These are phyloP conservation scores for Pinus albicaulis DNA, from an alignment of 75 land plant species.

Conservation along the genomic window DNA sequence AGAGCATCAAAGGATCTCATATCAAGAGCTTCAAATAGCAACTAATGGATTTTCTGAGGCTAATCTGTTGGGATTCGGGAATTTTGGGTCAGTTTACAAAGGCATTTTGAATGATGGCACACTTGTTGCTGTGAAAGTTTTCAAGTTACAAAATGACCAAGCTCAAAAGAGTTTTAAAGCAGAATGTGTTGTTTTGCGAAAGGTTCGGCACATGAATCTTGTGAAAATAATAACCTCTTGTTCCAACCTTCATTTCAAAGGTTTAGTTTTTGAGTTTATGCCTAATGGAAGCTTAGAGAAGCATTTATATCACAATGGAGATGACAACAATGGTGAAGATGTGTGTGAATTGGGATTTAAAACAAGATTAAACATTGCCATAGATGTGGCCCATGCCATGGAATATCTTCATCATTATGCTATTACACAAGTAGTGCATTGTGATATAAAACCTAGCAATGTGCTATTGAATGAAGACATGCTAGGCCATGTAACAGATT, in stretches of 20 bases:
- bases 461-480: constrained; percentile 16
- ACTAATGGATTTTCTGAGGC: constrained; percentile 35
- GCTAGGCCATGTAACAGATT: constrained; percentile 22
- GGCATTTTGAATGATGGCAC: constrained; percentile 29
- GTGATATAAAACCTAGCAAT: constrained; percentile 29
- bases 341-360: neutral
- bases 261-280: constrained; percentile 49
- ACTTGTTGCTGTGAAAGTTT: constrained; percentile 43
- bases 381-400: constrained; percentile 17
- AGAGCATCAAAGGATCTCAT: neutral
- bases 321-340: neutral
- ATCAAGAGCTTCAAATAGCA: constrained; percentile 3
- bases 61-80: constrained; percentile 35
- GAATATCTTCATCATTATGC: constrained; percentile 15
- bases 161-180: constrained; percentile 36
- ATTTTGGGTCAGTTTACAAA: constrained; percentile 37
- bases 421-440: constrained; percentile 10
- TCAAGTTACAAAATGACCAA: constrained; percentile 18
- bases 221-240: constrained; percentile 41
- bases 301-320: neutral
- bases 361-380: constrained; percentile 8
- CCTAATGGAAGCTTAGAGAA: constrained; percentile 41
- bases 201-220: constrained; percentile 38
- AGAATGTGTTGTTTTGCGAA: constrained; percentile 37
- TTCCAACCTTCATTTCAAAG: constrained; percentile 42